phyloP scores from a whole-genome alignment of 2,329 filamentous ascomycete species.

The Drechslerella coelobrocha region DNA sequence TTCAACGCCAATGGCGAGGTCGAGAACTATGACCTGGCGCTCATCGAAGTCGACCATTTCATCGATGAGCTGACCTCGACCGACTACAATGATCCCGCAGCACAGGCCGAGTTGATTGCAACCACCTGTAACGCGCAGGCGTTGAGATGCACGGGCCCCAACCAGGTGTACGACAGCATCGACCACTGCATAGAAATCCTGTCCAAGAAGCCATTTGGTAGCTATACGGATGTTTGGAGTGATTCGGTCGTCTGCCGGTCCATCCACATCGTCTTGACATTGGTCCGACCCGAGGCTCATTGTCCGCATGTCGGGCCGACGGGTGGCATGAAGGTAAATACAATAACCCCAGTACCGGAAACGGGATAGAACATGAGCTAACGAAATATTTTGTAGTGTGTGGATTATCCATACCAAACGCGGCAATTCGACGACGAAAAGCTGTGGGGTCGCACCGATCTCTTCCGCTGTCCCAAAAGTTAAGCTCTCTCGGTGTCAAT shows the following conservation, averaged over 20 bases:
- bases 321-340: constrained; percentile 48
- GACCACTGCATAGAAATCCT: constrained; percentile 57
- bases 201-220: constrained; percentile 58
- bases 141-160: constrained; percentile 57
- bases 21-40: constrained; percentile 60
- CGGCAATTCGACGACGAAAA: constrained; percentile 41
- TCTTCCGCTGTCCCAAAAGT: constrained; percentile 44
- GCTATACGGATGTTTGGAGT: constrained; percentile 60
- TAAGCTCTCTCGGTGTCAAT: too few relatives aligned
- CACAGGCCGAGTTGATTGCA: constrained; percentile 55
- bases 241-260: constrained; percentile 60
- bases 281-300: constrained; percentile 38
- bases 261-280: constrained; percentile 59
- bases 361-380: not conserved
- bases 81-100: constrained; percentile 54
- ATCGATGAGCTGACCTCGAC: constrained; percentile 55
- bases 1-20: constrained; percentile 61
- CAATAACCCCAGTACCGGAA: not conserved
- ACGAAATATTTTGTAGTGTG: constrained; percentile 26
- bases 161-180: constrained; percentile 58
- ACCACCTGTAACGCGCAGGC: constrained; percentile 58
- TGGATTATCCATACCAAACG: constrained; percentile 31
- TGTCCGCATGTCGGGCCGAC: constrained; percentile 46
- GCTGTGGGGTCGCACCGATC: constrained; percentile 29
- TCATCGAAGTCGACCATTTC: constrained; percentile 60